Base-by-base conservation (phyloP, 108 stramenopile genomes). In the Epithemia pelagica region DNA sequence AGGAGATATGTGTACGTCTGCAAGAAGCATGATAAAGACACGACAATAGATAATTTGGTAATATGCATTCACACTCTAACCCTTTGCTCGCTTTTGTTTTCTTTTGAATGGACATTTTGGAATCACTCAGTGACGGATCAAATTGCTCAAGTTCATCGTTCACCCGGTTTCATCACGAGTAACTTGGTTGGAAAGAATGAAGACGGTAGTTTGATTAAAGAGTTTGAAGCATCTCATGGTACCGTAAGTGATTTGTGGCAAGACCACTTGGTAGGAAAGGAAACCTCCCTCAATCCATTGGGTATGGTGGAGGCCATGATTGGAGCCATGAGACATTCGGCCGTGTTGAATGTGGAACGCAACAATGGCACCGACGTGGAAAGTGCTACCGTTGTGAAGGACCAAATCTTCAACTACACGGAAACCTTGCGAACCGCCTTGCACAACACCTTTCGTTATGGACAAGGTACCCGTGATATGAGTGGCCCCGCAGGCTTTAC, bases 111-210 rank as follows among this genome's bases (percentile, higher is more conserved):
- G n/a, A n/a, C n/a, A 23, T 30, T 32, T 29, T 56, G 59, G 3
- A 24, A 20, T 27, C 74, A 76, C 30, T 85, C 88, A 87, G 79
- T 98, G 25, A 98, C 97, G 24, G 97, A 96, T 84, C 94, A 98
- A 76, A 90, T 98, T 78, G 97, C 97, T 1, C 97, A 98, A 79
- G 92, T 98, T 19, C 97, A 98, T 71, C 95, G 97, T 62, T 96
- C 95, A 24, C 97, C 97, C 46, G 97, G 97, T 22, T 98, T 98
- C 81, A 98, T 96, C 68, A 98, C 97, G 1, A 92, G 90, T 29
- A 98, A 98, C 78, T 74, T 98, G 56, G 92, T 98, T 32, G 97
- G 97, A 52, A 82, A 83, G 72, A 74, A 76, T 52, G 94, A 90
- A 19, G 95, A 98, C 74, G 97, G 97, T 32, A 83, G 65, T 25